Base-by-base conservation (phyloP, 768 basidiomycete species). In the Trametes meyenii region DNA sequence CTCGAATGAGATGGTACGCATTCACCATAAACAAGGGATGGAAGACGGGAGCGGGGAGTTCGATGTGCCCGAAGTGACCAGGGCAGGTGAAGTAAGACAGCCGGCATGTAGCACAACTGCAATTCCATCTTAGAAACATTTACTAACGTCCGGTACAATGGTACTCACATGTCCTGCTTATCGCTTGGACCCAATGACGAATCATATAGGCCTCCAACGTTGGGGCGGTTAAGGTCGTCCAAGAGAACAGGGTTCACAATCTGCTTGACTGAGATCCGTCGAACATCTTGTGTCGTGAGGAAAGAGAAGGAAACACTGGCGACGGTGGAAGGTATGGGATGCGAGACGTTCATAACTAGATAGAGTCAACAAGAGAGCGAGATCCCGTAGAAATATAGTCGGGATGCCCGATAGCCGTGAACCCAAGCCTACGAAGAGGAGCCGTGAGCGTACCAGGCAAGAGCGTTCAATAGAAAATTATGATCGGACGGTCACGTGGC, bases 11-110 rank as follows among this genome's bases (percentile, higher is more conserved):
- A 65, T 89, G 89, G 72, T 88, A 96, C 80, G 90, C 88, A 69
- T 96, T 92, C 35, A 82, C 80, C 87, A 98, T 94, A 76, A 98
- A 99, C 40, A 99, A 78, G 0, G 97, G 97, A 70, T 99, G 96
- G 71, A 92, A 98, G 2, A 98, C 93, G 14, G 97, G 96, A 17
- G 90, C 85, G 19, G 96, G 95, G 6, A 99, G 84, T 63, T 98
- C 94, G 62, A 99, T 96, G 75, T 98, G 97, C 21, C 97, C 97
- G 76, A 90, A 99, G 75, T 99, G 97, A 17, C 97, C 97, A 1
- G 97, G 96, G 74, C 97, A 99, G 61, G 89, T 89, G 77, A 89
- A 98, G 71, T 94, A 96, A 49, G 87, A 92, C 69, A 97, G 84
- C 60, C 84, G 89, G 73, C 97, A 99, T 75, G 97, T 97, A 64